phyloP scores from a whole-genome alignment of 108 stramenopile genomes.

The Cylindrotheca closterium region DNA sequence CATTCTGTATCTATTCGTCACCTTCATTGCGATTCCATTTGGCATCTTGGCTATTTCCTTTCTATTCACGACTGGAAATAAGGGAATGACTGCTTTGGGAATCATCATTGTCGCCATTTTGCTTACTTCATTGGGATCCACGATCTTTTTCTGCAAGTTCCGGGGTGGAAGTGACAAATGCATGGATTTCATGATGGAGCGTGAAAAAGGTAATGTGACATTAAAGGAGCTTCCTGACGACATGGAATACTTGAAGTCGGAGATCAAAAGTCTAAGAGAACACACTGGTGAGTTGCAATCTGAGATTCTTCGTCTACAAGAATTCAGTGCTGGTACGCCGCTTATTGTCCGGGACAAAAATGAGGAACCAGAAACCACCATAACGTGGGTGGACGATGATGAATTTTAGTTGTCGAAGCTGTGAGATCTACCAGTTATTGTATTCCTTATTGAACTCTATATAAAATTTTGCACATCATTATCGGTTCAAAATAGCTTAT shows the following conservation, averaged over 20 bases:
- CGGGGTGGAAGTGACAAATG: conserved; percentile 36
- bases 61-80: conserved; percentile 49
- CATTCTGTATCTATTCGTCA: conserved; percentile 58
- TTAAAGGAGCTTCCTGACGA: conserved; percentile 45
- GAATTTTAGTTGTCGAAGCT: too few relatives aligned
- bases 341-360: too few relatives aligned
- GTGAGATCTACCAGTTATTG: too few relatives aligned
- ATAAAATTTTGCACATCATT: too few relatives aligned
- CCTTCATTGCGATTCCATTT: conserved; percentile 67
- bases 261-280: conserved; percentile 31
- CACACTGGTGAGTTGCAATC: too few relatives aligned
- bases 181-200: conserved; percentile 31
- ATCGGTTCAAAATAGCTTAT: too few relatives aligned
- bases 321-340: too few relatives aligned
- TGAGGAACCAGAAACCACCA: too few relatives aligned
- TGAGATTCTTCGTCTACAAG: too few relatives aligned
- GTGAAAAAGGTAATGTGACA: conserved; percentile 30
- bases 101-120: conserved; percentile 48
- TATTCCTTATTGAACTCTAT: too few relatives aligned
- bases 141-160: conserved; percentile 45
- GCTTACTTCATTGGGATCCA: conserved; percentile 25
- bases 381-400: too few relatives aligned
- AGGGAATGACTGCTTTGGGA: conserved; percentile 71
- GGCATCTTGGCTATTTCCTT: conserved; percentile 56
- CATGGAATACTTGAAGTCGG: conserved; percentile 41